Evolutionary conservation across 768 basidiomycete genomes (phyloP).

Genomic region (Coprinopsis sp.): DNA sequence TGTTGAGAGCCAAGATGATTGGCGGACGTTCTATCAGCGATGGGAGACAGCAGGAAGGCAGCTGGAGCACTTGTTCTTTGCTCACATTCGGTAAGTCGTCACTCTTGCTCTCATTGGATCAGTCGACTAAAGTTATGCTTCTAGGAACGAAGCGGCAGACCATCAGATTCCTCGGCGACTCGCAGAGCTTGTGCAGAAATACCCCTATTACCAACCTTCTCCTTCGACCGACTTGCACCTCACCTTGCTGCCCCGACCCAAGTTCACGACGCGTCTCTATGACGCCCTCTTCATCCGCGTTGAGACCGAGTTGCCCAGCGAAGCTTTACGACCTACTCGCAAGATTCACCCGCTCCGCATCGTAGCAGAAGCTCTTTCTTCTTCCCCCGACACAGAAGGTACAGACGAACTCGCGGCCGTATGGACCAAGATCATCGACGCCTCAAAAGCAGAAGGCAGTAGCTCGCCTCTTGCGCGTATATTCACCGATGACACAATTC

Average conservation of each 20-base stretch:
- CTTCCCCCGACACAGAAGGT: slow-evolving; percentile 22
- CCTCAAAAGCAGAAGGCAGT: slow-evolving; percentile 29
- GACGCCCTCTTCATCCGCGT: slow-evolving; percentile 67
- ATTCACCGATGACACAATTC: slow-evolving; percentile 67
- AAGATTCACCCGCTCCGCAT: slow-evolving; percentile 46
- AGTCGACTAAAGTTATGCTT: not conserved
- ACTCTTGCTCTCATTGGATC: not conserved
- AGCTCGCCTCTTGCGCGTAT: slow-evolving; percentile 44
- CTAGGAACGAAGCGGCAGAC: slow-evolving; percentile 53
- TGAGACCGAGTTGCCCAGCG: slow-evolving; percentile 46
- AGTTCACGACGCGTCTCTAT: slow-evolving; percentile 60
- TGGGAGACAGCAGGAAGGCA: slow-evolving; percentile 75
- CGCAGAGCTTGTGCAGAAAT: slow-evolving; percentile 61
- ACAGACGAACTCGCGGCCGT: slow-evolving; percentile 34
- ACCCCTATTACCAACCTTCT: slow-evolving; percentile 53
- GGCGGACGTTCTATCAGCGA: slow-evolving; percentile 60
- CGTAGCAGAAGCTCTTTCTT: slow-evolving; percentile 58
- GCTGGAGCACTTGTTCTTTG: slow-evolving; percentile 73
- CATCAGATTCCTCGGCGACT: slow-evolving; percentile 66
- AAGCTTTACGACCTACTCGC: slow-evolving; percentile 37
- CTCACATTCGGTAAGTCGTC: slow-evolving; percentile 58
- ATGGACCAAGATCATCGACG: slow-evolving; percentile 54
- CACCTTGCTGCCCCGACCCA: slow-evolving; percentile 53
- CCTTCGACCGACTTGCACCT: slow-evolving; percentile 29
- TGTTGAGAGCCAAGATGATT: slow-evolving; percentile 49